Base-by-base conservation (phyloP, 1,284 basidiomycete species). In the Earliella scabrosa region DNA sequence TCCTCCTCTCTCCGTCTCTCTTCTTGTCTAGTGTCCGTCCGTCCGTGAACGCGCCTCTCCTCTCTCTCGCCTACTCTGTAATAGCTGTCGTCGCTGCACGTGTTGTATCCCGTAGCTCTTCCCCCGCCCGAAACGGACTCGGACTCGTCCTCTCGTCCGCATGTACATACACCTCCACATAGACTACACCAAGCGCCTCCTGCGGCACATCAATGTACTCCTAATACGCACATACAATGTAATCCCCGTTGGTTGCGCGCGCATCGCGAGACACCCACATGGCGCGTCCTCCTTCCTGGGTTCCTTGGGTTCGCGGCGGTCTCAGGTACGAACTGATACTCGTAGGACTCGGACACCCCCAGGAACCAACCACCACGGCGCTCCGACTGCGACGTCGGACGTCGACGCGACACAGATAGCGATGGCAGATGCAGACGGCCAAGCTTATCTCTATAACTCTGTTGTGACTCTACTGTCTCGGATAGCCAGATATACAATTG, bases 51-150 rank as follows among this genome's bases (percentile, higher is more conserved):
- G n/a, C n/a, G 29, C 13, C 26, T 45, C 36, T 43, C 40, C 52
- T 53, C 18, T 18, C 18, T 45, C 36, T 43, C 40, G 50, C 52
- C 18, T 18, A 9, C 18, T 24, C 38, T 60, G 46, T 64, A 61
- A 63, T 64, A 58, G 60, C 60, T 59, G 45, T 60, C 56, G 57
- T 59, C 49, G 58, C 50, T 55, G 51, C 55, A 52, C 49, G 52
- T 61, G 65, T 61, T 66, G 65, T 66, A 66, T 66, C 65, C 55
- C 54, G 59, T 66, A 66, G 65, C 57, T 60, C 46, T 56, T 18
- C 36, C 36, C 36, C n/a, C n/a, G n/a, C n/a, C n/a, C n/a, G n/a
- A n/a, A n/a, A n/a, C 14, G 36, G 18, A 13, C 6, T 31, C 56
- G 48, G 34, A 43, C 50, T 18, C 48, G 35, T 21, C n/a, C n/a